Evolutionary conservation across 352 stramenopile genomes (phyloP).

Genomic region (Phytophthora pseudosyringae): DNA sequence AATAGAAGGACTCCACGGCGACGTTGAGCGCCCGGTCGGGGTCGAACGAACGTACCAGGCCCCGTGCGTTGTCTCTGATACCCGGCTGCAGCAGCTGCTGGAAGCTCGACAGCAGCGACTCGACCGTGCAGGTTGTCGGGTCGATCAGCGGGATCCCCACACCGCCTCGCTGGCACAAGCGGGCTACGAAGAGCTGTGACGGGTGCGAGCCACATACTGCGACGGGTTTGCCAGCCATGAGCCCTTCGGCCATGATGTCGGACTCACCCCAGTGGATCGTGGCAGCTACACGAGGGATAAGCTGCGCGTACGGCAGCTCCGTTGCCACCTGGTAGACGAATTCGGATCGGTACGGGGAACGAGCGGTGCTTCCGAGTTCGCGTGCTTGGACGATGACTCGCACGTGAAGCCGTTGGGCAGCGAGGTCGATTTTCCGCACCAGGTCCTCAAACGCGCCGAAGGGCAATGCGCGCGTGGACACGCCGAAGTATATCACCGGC

Average conservation of each 20-base stretch:
- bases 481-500: constrained; percentile 50
- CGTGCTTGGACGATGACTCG: constrained; percentile 52
- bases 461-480: constrained; percentile 15
- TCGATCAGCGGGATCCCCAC: constrained; percentile 72
- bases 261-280: constrained; percentile 74
- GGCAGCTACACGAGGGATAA: constrained; percentile 76
- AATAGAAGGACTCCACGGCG: constrained; percentile 79
- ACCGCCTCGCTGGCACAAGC: constrained; percentile 57
- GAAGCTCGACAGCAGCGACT: constrained; percentile 69
- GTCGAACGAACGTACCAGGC: constrained; percentile 52
- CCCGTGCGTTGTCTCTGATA: constrained; percentile 45
- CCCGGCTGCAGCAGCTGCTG: constrained; percentile 46
- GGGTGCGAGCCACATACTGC: constrained; percentile 89
- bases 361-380: constrained; percentile 2
- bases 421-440: constrained; percentile 39
- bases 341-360: constrained; percentile 12
- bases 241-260: constrained; percentile 77
- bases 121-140: constrained; percentile 58
- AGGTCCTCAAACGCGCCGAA: constrained; percentile 31
- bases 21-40: constrained; percentile 64
- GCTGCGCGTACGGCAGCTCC: constrained; percentile 69
- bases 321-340: constrained; percentile 22
- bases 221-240: constrained; percentile 81
- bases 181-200: constrained; percentile 87
- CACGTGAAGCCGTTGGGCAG: constrained; percentile 30